Evolutionary conservation across 441 rosid genomes (phyloP).

Genomic region (Euphorbia celastroides): DNA sequence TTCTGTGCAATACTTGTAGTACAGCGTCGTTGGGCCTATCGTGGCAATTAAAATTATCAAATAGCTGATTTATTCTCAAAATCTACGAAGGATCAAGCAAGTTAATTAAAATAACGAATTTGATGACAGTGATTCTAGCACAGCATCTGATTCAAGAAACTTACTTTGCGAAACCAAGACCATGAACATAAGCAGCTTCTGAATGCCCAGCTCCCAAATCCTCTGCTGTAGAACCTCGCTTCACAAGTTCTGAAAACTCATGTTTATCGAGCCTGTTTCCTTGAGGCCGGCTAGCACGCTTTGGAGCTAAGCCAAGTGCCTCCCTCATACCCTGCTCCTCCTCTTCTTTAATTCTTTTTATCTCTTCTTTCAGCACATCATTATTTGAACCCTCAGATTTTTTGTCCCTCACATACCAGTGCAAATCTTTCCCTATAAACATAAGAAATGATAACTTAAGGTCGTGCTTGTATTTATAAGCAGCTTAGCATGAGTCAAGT

Average conservation of each 20-base stretch:
- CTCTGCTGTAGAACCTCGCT: constrained; percentile 90
- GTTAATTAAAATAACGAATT: neutral
- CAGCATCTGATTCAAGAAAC: neutral
- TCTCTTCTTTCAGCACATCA: constrained; percentile 81
- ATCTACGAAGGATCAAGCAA: neutral
- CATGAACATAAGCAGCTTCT: constrained; percentile 82
- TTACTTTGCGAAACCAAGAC: constrained; percentile 88
- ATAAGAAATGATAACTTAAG: neutral
- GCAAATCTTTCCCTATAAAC: constrained; percentile 77
- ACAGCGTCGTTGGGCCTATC: neutral
- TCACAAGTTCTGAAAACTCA: constrained; percentile 83
- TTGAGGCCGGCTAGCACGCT: constrained; percentile 64
- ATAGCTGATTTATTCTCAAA: neutral
- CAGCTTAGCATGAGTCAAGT: neutral
- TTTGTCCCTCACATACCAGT: constrained; percentile 87
- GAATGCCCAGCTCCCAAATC: constrained; percentile 95
- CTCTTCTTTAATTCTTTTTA: constrained; percentile 80
- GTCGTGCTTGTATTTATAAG: neutral
- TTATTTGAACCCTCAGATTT: constrained; percentile 34
- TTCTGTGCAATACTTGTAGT: neutral
- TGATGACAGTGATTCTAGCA: neutral
- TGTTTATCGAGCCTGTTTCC: constrained; percentile 91
- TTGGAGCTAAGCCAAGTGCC: constrained; percentile 96
- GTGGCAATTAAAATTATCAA: neutral
- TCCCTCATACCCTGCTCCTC: constrained; percentile 99